phyloP scores from a whole-genome alignment of 768 basidiomycete species.

The Pisolithus microcarpus region DNA sequence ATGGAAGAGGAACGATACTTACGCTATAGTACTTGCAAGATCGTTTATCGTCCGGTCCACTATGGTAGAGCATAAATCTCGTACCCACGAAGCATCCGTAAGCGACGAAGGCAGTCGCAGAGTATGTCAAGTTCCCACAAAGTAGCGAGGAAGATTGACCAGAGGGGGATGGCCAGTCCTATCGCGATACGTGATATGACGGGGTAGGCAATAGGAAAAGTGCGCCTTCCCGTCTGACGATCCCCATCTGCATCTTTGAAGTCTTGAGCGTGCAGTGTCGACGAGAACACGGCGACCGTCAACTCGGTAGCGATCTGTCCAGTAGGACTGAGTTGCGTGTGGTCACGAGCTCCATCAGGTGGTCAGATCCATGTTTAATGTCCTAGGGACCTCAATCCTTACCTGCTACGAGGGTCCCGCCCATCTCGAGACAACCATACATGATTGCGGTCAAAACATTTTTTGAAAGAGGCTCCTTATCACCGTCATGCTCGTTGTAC shows the following conservation, averaged over 20 bases:
- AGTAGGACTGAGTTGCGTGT: slow-evolving; percentile 20
- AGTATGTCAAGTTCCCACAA: slow-evolving; percentile 31
- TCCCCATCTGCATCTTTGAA: slow-evolving; percentile 43
- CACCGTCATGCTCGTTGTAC: slow-evolving; percentile 34
- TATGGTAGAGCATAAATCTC: slow-evolving; percentile 25
- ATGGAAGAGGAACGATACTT: slow-evolving; percentile 4
- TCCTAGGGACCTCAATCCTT: not conserved
- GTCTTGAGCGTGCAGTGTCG: slow-evolving; percentile 45
- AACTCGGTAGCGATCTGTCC: slow-evolving; percentile 27
- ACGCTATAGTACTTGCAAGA: slow-evolving; percentile 35
- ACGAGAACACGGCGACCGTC: slow-evolving; percentile 34
- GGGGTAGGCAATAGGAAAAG: slow-evolving; percentile 40
- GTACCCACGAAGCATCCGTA: slow-evolving; percentile 30
- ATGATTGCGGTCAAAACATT: slow-evolving; percentile 35
- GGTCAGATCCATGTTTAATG: not conserved
- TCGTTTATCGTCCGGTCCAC: slow-evolving; percentile 24
- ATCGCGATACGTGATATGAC: slow-evolving; percentile 28
- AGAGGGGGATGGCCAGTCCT: slow-evolving; percentile 28
- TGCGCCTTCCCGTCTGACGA: slow-evolving; percentile 30
- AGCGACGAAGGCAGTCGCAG: slow-evolving; percentile 20
- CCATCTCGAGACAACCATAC: slow-evolving; percentile 32
- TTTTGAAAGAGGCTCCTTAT: slow-evolving; percentile 33
- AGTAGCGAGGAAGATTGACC: slow-evolving; percentile 29
- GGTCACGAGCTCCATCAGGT: slow-evolving; percentile 15
- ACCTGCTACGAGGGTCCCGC: slow-evolving; percentile 34